Conservation (phyloP, 148 eudicot genomes). For the Diospyros lotus region DNA sequence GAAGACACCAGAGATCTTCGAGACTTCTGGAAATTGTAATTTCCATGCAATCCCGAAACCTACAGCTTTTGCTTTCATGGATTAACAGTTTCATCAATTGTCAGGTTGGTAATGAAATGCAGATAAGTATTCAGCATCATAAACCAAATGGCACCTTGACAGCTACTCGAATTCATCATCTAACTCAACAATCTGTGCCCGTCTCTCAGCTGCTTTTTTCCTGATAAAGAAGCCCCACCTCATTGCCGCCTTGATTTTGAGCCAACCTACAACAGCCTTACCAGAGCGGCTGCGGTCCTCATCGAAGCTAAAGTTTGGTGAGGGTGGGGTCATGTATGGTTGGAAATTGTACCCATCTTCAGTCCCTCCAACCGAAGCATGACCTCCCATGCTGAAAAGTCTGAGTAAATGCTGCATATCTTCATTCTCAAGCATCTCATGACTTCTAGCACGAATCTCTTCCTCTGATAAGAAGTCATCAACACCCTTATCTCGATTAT, state of each 20-base stretch:
- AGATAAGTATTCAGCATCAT: background rate
- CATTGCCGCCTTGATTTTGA: constrained; percentile 93
- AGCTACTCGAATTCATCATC: constrained; percentile 41
- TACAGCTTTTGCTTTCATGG: background rate
- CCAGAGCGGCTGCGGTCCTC: constrained; percentile 66
- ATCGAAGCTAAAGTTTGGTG: constrained; percentile 38
- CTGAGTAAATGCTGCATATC: constrained; percentile 92
- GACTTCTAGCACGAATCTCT: constrained; percentile 79
- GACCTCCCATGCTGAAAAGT: constrained; percentile 72
- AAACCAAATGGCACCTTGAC: background rate
- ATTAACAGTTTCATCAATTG: constrained; percentile 6
- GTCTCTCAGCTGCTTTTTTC: constrained; percentile 92
- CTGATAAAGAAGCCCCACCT: constrained; percentile 92
- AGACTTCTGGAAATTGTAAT: constrained; percentile 2
- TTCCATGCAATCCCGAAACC: constrained; percentile 1
- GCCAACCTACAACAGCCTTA: constrained; percentile 87
- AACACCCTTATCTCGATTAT: constrained; percentile 42
- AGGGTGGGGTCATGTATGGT: constrained; percentile 55
- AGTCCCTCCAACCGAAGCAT: constrained; percentile 35
- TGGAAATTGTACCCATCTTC: constrained; percentile 54
- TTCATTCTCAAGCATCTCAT: constrained; percentile 85
- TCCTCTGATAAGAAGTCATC: constrained; percentile 67
- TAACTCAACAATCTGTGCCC: constrained; percentile 75
- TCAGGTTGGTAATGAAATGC: constrained; percentile 4
- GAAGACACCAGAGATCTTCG: constrained; percentile 13